Conservation (phyloP, 192 early-diverging fungal genomes). For the Coemansia erecta region DNA sequence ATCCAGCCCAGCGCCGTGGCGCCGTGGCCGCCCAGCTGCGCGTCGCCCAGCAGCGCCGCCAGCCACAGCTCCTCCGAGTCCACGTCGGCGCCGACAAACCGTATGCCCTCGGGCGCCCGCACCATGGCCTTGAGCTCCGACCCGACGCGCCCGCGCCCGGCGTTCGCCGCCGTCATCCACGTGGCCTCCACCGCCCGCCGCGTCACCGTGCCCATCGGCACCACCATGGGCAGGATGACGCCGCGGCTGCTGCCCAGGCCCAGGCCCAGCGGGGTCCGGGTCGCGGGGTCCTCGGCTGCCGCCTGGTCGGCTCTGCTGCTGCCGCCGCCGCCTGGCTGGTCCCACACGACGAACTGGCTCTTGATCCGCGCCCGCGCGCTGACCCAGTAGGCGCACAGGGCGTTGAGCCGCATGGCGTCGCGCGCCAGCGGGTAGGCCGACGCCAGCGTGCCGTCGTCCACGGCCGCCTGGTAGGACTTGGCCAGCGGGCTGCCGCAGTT, state of each 20-base stretch:
- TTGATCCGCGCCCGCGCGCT: constrained; percentile 74
- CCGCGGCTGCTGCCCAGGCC: constrained; percentile 43
- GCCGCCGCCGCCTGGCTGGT: no score
- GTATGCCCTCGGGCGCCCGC: constrained; percentile 76
- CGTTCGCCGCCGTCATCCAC: constrained; percentile 96
- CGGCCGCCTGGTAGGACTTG: constrained; percentile 74
- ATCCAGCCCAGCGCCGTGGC: constrained; percentile 95
- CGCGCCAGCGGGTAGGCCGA: constrained; percentile 69
- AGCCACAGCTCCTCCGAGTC: constrained; percentile 98
- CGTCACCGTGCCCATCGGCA: constrained; percentile 96
- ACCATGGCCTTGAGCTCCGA: constrained; percentile 92
- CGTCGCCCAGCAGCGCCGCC: constrained; percentile 87
- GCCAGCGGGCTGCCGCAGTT: constrained; percentile 84
- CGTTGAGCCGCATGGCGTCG: constrained; percentile 74
- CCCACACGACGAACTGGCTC: constrained; percentile 85
- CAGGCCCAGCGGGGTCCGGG: constrained; percentile 21
- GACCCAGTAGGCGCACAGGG: constrained; percentile 89
- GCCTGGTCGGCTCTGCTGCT: no score
- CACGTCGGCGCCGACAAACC: constrained; percentile 94
- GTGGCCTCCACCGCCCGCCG: constrained; percentile 87
- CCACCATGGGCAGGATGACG: constrained; percentile 86
- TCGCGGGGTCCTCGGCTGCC: constrained; percentile 39
- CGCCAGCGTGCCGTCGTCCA: constrained; percentile 78
- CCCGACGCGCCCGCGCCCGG: constrained; percentile 83
- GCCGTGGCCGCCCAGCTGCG: constrained; percentile 90